These are phyloP conservation scores for Silene noctiflora DNA, from an alignment of 179 eudicot genomes.

Conservation along the genomic window DNA sequence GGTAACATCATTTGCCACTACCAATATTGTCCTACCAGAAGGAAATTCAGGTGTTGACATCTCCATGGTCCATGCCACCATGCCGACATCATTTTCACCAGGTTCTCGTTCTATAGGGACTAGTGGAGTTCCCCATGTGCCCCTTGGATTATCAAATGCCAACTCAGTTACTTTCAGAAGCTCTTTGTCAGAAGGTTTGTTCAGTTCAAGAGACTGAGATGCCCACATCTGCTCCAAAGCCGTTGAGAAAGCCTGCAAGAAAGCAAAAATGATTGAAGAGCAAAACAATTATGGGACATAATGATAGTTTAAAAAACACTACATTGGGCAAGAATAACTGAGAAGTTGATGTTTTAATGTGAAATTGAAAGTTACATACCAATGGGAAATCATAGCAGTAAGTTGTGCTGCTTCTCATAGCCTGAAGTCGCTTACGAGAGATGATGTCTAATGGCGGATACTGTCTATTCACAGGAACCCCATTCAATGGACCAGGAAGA, in stretches of 20 bases:
- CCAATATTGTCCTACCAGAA: conserved; percentile 69
- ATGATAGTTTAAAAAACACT: neutral
- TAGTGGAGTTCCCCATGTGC: conserved; percentile 75
- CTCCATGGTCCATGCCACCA: conserved; percentile 96
- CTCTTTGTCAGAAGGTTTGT: conserved; percentile 46
- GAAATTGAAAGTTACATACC: conserved; percentile 40
- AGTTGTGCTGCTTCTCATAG: conserved; percentile 90
- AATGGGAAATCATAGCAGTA: conserved; percentile 97
- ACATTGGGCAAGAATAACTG: neutral
- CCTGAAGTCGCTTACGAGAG: conserved; percentile 78
- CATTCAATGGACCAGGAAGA: conserved; percentile 55
- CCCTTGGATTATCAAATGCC: conserved; percentile 62
- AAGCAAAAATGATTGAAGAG: conserved; percentile 5
- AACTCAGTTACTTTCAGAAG: conserved; percentile 68
- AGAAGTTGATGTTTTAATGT: neutral
- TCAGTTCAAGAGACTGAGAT: conserved; percentile 35
- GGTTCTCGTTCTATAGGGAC: conserved; percentile 56
- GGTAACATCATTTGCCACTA: conserved; percentile 92
- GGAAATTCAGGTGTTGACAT: conserved; percentile 99
- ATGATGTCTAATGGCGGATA: conserved; percentile 70
- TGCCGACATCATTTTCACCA: conserved; percentile 77
- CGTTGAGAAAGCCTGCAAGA: conserved; percentile 71
- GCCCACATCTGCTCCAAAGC: conserved; percentile 79
- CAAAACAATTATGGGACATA: neutral
- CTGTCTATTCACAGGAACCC: conserved; percentile 61